A percentile compares a stretch with the other conserved stretches of the same genome.
phyloP scores from a whole-genome alignment of 83 land plant genomes.

The Diphasiastrum complanatum region DNA sequence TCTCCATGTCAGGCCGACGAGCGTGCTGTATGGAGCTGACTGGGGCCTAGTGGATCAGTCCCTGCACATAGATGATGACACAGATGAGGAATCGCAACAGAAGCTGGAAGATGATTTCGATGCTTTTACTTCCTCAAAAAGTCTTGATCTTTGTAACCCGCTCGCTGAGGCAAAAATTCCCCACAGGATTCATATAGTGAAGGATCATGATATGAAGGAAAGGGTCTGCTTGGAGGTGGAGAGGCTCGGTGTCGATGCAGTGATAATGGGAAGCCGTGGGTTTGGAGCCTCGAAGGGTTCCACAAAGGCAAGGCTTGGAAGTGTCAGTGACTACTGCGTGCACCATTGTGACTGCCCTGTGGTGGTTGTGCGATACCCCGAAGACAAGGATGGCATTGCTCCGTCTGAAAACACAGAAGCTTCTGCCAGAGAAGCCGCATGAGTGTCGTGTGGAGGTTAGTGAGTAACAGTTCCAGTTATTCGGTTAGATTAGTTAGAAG shows the following conservation, averaged over 20 bases:
- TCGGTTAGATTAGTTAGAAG: too few relatives aligned
- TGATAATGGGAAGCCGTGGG: constrained; percentile 87
- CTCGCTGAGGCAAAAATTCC: constrained; percentile 62
- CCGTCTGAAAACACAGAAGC: too few relatives aligned
- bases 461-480: too few relatives aligned
- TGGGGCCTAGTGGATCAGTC: constrained; percentile 35
- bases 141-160: constrained; percentile 63
- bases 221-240: constrained; percentile 80
- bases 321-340: constrained; percentile 93
- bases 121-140: constrained; percentile 60
- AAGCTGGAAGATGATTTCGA: constrained; percentile 59
- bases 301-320: constrained; percentile 62
- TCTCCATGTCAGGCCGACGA: constrained; percentile 9
- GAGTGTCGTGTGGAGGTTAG: too few relatives aligned
- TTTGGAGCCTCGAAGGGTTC: constrained; percentile 60
- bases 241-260: constrained; percentile 65
- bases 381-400: constrained; percentile 50
- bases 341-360: constrained; percentile 90
- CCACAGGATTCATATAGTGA: constrained; percentile 81
- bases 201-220: constrained; percentile 95
- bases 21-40: constrained; percentile 16
- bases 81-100: constrained; percentile 47
- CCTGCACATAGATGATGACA: too few relatives aligned
- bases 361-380: constrained; percentile 70
- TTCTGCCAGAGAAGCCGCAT: too few relatives aligned